phyloP scores from a whole-genome alignment of 2,329 filamentous ascomycete species.

The Penicillium hordei region DNA sequence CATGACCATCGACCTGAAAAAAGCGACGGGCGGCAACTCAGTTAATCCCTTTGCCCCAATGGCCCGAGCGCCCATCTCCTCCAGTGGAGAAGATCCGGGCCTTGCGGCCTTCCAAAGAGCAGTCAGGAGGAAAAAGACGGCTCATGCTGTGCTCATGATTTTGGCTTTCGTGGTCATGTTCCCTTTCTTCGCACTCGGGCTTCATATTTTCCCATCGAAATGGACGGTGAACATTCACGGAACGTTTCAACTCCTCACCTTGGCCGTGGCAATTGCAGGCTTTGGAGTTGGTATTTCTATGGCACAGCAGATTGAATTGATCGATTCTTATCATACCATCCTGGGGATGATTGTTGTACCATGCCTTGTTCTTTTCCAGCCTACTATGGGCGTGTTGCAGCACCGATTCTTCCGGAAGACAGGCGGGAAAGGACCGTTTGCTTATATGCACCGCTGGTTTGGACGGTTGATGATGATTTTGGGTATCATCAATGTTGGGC shows the following conservation, averaged over 20 bases:
- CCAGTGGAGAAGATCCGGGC: constrained; percentile 1
- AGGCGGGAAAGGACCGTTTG: constrained; percentile 47
- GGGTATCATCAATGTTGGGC: constrained; percentile 58
- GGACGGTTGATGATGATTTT: constrained; percentile 53
- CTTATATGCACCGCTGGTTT: constrained; percentile 56
- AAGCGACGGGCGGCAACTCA: constrained; percentile 24
- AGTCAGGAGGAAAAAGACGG: constrained; percentile 20
- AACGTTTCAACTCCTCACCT: constrained; percentile 50
- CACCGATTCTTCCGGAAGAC: constrained; percentile 53
- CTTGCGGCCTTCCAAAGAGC: constrained; percentile 7
- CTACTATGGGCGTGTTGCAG: constrained; percentile 53
- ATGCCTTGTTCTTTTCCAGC: constrained; percentile 57
- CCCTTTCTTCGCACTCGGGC: constrained; percentile 32
- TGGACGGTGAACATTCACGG: constrained; percentile 48
- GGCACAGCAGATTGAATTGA: constrained; percentile 39
- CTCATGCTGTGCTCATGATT: constrained; percentile 39
- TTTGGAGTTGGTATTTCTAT: constrained; percentile 55
- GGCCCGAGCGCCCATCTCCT: neutral
- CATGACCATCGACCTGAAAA: constrained; percentile 22
- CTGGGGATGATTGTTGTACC: constrained; percentile 56
- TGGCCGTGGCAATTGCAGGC: constrained; percentile 50
- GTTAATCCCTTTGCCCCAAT: constrained; percentile 19
- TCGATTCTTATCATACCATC: constrained; percentile 50
- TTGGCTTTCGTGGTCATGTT: constrained; percentile 45
- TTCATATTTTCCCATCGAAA: constrained; percentile 40